Percentiles rank a stretch among this genome's conserved stretches.
Conservation (phyloP, 768 basidiomycete genomes). For the Neoboletus magnificus region DNA sequence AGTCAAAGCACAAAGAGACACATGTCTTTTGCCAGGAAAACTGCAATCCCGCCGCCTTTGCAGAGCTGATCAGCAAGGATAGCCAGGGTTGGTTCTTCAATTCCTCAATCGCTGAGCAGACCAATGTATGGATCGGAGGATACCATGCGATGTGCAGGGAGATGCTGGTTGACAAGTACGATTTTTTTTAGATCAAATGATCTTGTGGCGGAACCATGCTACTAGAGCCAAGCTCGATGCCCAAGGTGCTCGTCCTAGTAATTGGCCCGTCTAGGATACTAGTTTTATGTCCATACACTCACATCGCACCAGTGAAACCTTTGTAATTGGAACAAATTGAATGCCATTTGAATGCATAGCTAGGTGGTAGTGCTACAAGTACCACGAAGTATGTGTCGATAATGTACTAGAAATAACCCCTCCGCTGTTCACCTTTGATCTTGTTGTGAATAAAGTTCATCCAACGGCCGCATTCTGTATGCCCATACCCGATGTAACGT, state of each 20-base stretch:
- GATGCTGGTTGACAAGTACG: constrained; percentile 32
- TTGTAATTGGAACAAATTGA: too few relatives aligned
- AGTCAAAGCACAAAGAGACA: constrained; percentile 33
- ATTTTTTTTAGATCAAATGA: constrained; percentile 40
- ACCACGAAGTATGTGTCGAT: too few relatives aligned
- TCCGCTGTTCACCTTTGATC: too few relatives aligned
- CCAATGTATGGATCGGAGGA: constrained; percentile 38
- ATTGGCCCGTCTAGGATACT: not conserved
- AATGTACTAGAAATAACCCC: too few relatives aligned
- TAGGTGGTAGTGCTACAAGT: too few relatives aligned
- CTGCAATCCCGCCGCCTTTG: constrained; percentile 29
- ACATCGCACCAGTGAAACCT: too few relatives aligned
- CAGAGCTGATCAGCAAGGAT: constrained; percentile 27
- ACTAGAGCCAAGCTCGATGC: not conserved
- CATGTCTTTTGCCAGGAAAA: constrained; percentile 25
- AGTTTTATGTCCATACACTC: too few relatives aligned
- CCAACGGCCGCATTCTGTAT: too few relatives aligned
- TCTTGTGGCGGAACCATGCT: constrained; percentile 21
- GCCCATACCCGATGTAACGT: too few relatives aligned
- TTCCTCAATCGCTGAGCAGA: constrained; percentile 36
- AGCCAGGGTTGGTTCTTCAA: constrained; percentile 33
- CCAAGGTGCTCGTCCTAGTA: not conserved
- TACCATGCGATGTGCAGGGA: constrained; percentile 31
- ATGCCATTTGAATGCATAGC: too few relatives aligned
- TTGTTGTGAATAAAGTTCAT: too few relatives aligned